Evolutionary conservation across 192 early-diverging fungal species (phyloP).

Genomic region (Entomortierella chlamydospora): DNA sequence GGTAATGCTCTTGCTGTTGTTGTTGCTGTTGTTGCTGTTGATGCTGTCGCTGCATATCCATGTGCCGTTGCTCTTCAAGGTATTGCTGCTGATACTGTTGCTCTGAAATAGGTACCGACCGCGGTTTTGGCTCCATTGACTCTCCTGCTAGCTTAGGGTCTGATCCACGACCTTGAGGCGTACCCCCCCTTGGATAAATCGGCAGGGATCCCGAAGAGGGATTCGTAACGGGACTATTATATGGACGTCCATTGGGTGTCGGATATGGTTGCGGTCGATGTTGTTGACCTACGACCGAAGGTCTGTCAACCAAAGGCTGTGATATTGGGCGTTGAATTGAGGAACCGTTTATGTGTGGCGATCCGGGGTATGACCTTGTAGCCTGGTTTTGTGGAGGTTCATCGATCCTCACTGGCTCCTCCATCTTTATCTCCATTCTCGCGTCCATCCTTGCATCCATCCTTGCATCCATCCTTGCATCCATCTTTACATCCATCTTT

Average conservation of each 20-base stretch:
- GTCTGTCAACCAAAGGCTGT: slow-evolving; percentile 13
- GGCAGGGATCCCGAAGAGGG: background rate
- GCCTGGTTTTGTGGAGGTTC: background rate
- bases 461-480: too few species aligned
- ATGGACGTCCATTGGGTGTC: slow-evolving; percentile 2
- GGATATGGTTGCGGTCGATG: slow-evolving; percentile 21
- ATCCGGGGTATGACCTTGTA: slow-evolving; percentile 15
- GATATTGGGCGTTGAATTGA: background rate
- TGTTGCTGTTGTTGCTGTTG: slow-evolving; percentile 8
- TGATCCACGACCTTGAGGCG: slow-evolving; percentile 1
- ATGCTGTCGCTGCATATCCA: slow-evolving; percentile 5
- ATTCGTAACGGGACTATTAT: background rate
- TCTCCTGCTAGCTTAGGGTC: slow-evolving; percentile 3
- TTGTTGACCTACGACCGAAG: slow-evolving; percentile 14
- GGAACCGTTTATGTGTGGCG: slow-evolving; percentile 10
- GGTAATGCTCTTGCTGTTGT: slow-evolving; percentile 5
- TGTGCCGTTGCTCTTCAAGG: background rate
- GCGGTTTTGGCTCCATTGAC: background rate
- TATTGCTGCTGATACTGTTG: slow-evolving; percentile 16
- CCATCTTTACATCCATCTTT: background rate
- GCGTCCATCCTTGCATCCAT: too few species aligned
- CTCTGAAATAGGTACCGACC: background rate
- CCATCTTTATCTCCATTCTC: background rate
- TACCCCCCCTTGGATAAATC: background rate
- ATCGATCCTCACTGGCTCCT: background rate